Evolutionary conservation across 345 rosid species (phyloP).

Genomic region (Garcia nutans): DNA sequence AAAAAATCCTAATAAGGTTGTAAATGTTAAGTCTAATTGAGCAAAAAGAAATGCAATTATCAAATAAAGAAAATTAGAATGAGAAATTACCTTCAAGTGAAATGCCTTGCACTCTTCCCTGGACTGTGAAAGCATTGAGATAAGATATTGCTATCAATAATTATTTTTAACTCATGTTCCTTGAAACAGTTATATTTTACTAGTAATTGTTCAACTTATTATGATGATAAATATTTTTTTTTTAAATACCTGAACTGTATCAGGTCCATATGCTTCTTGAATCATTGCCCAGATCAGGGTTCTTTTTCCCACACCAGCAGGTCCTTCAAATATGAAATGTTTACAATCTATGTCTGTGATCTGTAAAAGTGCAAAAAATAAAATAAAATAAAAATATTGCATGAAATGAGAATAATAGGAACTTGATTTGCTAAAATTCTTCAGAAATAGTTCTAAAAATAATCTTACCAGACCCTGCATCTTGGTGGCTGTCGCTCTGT

Average conservation of each 20-base stretch:
- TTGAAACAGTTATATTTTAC: too few species aligned
- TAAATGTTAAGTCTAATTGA: too few species aligned
- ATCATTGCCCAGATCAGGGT: constrained; percentile 67
- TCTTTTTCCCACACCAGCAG: constrained; percentile 59
- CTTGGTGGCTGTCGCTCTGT: constrained; percentile 38
- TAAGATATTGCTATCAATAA: neutral
- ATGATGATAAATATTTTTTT: too few species aligned
- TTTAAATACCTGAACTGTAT: constrained; percentile 38
- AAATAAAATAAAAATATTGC: too few species aligned
- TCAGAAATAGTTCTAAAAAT: neutral
- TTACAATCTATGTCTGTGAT: constrained; percentile 23
- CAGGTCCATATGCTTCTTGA: constrained; percentile 47
- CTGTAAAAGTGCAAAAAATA: constrained; percentile 16
- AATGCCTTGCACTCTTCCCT: constrained; percentile 42
- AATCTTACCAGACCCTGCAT: constrained; percentile 36
- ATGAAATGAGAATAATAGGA: neutral
- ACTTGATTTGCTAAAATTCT: neutral
- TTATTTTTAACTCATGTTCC: neutral
- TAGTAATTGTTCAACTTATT: too few species aligned
- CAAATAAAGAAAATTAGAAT: neutral
- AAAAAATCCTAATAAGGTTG: too few species aligned
- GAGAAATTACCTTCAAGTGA: constrained; percentile 38
- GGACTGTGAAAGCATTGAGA: constrained; percentile 31
- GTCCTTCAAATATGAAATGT: constrained; percentile 63
- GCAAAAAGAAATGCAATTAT: too few species aligned